A percentile compares a stretch with the other conserved stretches of the same genome.
Evolutionary conservation across 768 basidiomycete genomes (phyloP).

Genomic region (Sporobolomyces phaffii): DNA sequence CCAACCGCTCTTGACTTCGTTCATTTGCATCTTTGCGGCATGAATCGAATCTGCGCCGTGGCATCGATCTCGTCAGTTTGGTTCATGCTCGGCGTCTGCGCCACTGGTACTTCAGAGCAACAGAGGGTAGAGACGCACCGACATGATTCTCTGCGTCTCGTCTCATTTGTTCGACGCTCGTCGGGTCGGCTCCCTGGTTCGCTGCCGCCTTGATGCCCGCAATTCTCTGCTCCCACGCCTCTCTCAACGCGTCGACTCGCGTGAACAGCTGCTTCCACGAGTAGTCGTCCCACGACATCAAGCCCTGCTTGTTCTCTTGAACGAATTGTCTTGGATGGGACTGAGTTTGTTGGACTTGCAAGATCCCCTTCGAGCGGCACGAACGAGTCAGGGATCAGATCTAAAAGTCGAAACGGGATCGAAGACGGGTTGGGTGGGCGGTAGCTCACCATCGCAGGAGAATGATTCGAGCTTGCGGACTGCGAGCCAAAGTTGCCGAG

Average conservation of each 20-base stretch:
- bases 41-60: constrained; percentile 35
- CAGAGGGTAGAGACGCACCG: not conserved
- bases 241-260: constrained; percentile 23
- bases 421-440: too few relatives aligned
- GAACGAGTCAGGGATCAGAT: not conserved
- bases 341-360: constrained; percentile 18
- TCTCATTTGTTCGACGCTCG: not conserved
- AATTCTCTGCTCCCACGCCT: constrained; percentile 24
- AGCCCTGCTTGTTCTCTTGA: constrained; percentile 2
- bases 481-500: not conserved
- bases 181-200: constrained; percentile 29
- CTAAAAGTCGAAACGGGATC: too few relatives aligned
- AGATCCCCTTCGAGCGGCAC: not conserved
- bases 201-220: constrained; percentile 6
- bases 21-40: constrained; percentile 33
- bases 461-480: not conserved
- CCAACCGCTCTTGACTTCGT: constrained; percentile 29
- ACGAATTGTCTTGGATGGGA: constrained; percentile 29
- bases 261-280: constrained; percentile 24
- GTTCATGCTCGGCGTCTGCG: too few relatives aligned
- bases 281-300: constrained; percentile 30
- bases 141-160: constrained; percentile 5
- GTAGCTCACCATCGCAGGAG: not conserved
- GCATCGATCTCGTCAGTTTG: too few relatives aligned
- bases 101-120: too few relatives aligned